A percentile compares a stretch with the other conserved stretches of the same genome.
Conservation (phyloP, 108 stramenopile species). For the Pseudonitzschia multiseries region DNA sequence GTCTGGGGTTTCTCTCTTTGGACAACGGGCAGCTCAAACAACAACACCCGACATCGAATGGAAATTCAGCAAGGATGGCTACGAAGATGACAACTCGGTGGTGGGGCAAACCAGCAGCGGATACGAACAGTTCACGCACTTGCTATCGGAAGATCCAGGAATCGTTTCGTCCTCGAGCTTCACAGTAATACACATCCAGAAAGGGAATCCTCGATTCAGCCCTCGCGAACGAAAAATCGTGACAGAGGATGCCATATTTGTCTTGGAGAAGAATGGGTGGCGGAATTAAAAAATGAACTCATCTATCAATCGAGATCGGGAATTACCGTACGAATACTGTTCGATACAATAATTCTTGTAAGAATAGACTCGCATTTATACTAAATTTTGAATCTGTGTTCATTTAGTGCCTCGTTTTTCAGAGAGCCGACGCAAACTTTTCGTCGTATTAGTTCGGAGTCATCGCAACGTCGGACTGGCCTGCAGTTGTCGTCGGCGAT, state of each 20-base stretch:
- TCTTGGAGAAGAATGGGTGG: slow-evolving; percentile 43
- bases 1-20: slow-evolving; percentile 89
- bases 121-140: slow-evolving; percentile 48
- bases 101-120: background rate
- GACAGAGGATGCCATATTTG: slow-evolving; percentile 59
- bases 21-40: slow-evolving; percentile 54
- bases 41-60: slow-evolving; percentile 28
- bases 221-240: slow-evolving; percentile 41
- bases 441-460: background rate
- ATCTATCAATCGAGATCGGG: background rate
- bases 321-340: background rate
- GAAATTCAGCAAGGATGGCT: slow-evolving; percentile 75
- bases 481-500: background rate
- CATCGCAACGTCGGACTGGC: slow-evolving; percentile 8
- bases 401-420: background rate
- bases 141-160: slow-evolving; percentile 59
- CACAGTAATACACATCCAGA: slow-evolving; percentile 50
- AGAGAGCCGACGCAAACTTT: background rate
- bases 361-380: background rate
- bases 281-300: background rate
- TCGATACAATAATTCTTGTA: background rate
- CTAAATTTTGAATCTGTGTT: too few species aligned
- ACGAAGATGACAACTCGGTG: slow-evolving; percentile 66
- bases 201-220: slow-evolving; percentile 70
- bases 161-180: slow-evolving; percentile 38